Percentiles rank a stretch among this genome's conserved stretches.
Conservation (phyloP, 768 basidiomycete species). For the Mrakia hoshinonis region DNA sequence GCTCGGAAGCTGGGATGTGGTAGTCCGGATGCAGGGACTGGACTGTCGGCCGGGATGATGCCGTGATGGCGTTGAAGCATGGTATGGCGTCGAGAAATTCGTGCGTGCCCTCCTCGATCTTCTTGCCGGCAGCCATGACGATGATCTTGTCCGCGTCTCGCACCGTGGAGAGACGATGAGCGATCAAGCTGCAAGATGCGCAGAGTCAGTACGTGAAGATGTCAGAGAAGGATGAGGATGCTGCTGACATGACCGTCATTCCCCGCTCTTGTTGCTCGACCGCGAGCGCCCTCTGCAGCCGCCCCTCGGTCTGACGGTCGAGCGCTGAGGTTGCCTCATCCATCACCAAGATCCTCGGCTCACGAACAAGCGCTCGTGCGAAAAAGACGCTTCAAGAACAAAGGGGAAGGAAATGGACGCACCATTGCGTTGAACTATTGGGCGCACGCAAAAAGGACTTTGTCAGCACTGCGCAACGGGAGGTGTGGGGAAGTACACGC, state of each 20-base stretch:
- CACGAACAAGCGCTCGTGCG: constrained; percentile 31
- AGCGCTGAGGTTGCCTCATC: constrained; percentile 30
- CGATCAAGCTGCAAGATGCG: constrained; percentile 6
- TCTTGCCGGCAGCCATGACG: constrained; percentile 34
- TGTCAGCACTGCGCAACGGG: no score
- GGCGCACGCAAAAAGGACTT: no score
- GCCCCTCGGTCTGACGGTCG: constrained; percentile 24
- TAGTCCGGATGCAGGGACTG: background rate
- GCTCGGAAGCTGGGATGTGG: background rate
- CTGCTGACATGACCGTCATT: constrained; percentile 30
- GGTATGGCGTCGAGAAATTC: constrained; percentile 32
- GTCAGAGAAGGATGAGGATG: background rate
- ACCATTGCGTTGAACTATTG: constrained; percentile 26
- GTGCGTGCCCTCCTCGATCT: constrained; percentile 35
- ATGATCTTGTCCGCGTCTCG: constrained; percentile 31
- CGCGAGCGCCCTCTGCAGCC: constrained; percentile 20
- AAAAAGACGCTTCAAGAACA: background rate
- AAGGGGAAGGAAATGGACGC: constrained; percentile 32
- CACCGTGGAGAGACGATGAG: constrained; percentile 25
- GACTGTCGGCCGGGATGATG: background rate
- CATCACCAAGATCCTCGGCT: constrained; percentile 26
- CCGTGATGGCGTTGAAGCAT: constrained; percentile 19
- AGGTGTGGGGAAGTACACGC: no score
- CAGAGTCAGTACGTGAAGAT: background rate
- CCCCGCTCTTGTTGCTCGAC: constrained; percentile 23